Conservation (phyloP, 148 eudicot genomes). For the Vaccinium vitisidaea region DNA sequence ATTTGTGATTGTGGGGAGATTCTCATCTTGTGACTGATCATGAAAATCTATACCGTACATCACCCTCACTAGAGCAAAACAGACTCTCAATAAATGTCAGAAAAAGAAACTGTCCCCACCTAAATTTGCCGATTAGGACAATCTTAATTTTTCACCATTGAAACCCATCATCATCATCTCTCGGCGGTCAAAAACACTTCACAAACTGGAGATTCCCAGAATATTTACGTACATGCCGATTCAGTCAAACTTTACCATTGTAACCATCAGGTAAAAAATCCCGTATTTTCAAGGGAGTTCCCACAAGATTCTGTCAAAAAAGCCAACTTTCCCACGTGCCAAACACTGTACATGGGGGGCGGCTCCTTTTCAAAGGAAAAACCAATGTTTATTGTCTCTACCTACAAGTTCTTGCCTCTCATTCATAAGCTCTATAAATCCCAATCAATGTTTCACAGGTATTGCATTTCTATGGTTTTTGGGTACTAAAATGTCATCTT, state of each 20-base stretch:
- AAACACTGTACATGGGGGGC: not conserved
- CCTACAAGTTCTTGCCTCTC: not conserved
- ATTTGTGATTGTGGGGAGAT: no score
- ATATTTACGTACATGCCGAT: not conserved
- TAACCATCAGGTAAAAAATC: not conserved
- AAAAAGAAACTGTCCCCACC: not conserved
- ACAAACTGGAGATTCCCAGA: not conserved
- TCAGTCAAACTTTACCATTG: not conserved
- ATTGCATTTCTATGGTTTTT: not conserved
- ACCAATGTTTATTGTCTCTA: not conserved
- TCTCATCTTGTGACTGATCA: no score
- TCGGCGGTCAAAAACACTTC: not conserved
- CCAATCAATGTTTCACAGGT: not conserved
- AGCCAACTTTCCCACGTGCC: not conserved
- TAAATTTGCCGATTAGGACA: not conserved
- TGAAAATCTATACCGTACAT: no score
- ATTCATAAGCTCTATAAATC: not conserved
- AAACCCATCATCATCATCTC: not conserved
- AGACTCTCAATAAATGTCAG: not conserved
- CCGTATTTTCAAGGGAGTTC: not conserved
- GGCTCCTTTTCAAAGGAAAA: not conserved
- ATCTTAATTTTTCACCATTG: not conserved
- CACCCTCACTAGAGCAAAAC: no score
- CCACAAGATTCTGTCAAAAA: not conserved
- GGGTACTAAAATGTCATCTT: constrained; percentile 17